Evolutionary conservation across 2,329 filamentous ascomycete genomes (phyloP).

Genomic region (Dactylellina haptotyla): DNA sequence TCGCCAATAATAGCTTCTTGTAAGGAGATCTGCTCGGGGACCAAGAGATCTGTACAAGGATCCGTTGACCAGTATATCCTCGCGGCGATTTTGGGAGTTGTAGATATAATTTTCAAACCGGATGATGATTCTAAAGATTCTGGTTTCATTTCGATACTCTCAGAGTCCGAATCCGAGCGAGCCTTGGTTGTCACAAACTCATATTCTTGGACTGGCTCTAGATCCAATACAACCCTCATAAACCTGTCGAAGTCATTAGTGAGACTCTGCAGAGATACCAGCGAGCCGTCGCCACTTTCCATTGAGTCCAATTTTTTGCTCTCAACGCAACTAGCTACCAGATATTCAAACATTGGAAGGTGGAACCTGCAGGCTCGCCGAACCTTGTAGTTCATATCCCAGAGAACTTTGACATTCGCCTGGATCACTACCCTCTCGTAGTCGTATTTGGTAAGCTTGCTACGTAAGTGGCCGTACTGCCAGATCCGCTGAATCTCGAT

Average conservation of each 20-base stretch:
- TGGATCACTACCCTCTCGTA: slow-evolving; percentile 48
- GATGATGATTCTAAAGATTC: neutral
- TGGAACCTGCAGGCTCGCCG: slow-evolving; percentile 55
- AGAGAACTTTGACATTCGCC: slow-evolving; percentile 46
- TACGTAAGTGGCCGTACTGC: slow-evolving; percentile 4
- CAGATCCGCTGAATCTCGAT: slow-evolving; percentile 30
- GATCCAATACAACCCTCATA: neutral
- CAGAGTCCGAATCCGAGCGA: slow-evolving; percentile 3
- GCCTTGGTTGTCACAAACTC: neutral
- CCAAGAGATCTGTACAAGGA: neutral
- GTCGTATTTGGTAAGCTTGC: slow-evolving; percentile 25
- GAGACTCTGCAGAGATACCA: neutral
- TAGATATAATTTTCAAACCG: neutral
- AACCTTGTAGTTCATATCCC: slow-evolving; percentile 50
- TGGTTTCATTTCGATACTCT: slow-evolving; percentile 4
- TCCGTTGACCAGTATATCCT: slow-evolving; percentile 9
- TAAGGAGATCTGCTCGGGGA: neutral
- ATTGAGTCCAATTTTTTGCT: too few species aligned
- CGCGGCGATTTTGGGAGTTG: slow-evolving; percentile 9
- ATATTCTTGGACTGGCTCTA: slow-evolving; percentile 27
- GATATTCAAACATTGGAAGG: slow-evolving; percentile 48
- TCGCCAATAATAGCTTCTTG: neutral
- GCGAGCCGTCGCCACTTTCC: too few species aligned
- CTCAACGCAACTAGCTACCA: neutral
- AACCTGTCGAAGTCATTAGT: neutral